Conservation (phyloP, 1,139 yeast species). For the Blastobotrys aristatus region DNA sequence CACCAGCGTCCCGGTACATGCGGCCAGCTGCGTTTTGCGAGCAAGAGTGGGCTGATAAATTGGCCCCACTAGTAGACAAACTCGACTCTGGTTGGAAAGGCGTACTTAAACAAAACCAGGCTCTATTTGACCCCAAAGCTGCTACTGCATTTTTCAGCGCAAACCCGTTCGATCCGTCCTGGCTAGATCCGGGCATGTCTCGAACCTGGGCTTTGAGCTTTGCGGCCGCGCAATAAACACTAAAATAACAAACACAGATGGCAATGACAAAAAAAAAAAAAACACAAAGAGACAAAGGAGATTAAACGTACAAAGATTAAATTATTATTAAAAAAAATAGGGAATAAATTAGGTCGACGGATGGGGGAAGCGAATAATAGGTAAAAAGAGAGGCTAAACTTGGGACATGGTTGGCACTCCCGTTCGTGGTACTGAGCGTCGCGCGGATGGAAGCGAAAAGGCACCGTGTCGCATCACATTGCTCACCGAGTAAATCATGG, state of each 20-base stretch:
- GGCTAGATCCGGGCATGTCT: conserved; percentile 81
- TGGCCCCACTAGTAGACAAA: conserved; percentile 42
- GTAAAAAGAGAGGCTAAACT: conserved; percentile 38
- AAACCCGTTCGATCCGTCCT: conserved; percentile 39
- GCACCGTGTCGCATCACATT: conserved; percentile 66
- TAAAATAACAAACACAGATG: no score
- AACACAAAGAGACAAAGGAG: background rate
- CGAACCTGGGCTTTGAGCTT: conserved; percentile 75
- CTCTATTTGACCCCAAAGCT: conserved; percentile 56
- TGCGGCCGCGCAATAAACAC: no score
- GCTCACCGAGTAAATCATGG: conserved; percentile 57
- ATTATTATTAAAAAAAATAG: no score
- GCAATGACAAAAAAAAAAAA: background rate
- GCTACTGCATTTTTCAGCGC: conserved; percentile 62
- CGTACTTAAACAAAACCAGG: conserved; percentile 63
- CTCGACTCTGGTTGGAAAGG: conserved; percentile 77
- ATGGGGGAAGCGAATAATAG: background rate
- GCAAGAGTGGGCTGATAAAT: conserved; percentile 65
- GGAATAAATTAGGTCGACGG: no score
- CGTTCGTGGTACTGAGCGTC: conserved; percentile 56
- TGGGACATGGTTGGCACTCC: conserved; percentile 89
- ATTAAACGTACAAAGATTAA: background rate
- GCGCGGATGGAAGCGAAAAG: conserved; percentile 49
- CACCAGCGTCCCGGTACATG: conserved; percentile 68
- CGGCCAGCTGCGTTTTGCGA: conserved; percentile 60